Base-by-base conservation (phyloP, 352 stramenopile species). In the Phytophthora quininea region DNA sequence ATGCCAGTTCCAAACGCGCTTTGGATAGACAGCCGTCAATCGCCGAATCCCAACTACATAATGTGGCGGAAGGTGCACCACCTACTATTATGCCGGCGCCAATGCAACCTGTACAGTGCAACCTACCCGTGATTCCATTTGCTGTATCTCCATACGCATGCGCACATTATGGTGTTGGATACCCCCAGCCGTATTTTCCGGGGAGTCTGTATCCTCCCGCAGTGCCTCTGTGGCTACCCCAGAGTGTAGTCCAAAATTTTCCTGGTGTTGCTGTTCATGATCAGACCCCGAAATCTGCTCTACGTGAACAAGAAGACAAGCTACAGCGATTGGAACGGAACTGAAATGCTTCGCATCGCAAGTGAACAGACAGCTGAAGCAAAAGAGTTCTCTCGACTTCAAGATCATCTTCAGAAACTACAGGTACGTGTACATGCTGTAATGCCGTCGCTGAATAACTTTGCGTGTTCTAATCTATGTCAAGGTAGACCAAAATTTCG, bases 401-500 rank as follows among this genome's bases (percentile, higher is more conserved):
- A 79, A 31, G 45, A 29, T 5, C 67, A 58, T 47, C 40, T 73
- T 24, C 58, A 62, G 51, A 48, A 73, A 12, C 30, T 79, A 24
- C 67, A 68, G 62, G 71, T 79, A 69, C 31, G 67, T 68, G 2
- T 24, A 24, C 27, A 31, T 49, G 3, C 11, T 35, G 33, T 52
- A 11, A 54, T 46, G 49, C 6, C 0, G 7, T 54, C 52, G 12
- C 2, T 45, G 5, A 27, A 50, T 68, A 29, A 19, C 4, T 59
- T 54, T 62, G 11, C n/a, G 7, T 2, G 33, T 56, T 61, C 62
- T 64, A 64, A 71, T 60, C n/a, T 3, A 38, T 59, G 19, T 73
- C 46, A 70, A 78, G 67, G 67, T 68, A 79, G 71, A 60, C 40
- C 49, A 79, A 76, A 51, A 58, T 79, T 8, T 65, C 54, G 3